phyloP scores from a whole-genome alignment of 306 rosid genomes.

The Fragaria vesca region DNA sequence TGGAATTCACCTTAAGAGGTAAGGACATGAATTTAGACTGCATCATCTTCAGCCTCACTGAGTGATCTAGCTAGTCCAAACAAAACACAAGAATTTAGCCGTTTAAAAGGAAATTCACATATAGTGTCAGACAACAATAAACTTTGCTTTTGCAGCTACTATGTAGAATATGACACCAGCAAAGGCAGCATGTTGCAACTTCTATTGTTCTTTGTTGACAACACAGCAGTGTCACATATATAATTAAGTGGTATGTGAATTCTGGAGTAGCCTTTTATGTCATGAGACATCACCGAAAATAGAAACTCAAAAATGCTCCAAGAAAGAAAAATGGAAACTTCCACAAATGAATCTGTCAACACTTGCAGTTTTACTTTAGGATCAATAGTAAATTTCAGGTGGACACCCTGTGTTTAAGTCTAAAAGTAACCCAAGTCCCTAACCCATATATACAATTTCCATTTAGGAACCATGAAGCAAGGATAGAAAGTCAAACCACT shows the following conservation, averaged over 20 bases:
- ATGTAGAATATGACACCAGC: background rate
- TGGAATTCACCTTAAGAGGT: too few relatives aligned
- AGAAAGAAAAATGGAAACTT: background rate
- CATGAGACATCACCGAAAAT: background rate
- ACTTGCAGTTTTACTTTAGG: too few relatives aligned
- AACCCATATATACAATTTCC: too few relatives aligned
- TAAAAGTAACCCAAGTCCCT: too few relatives aligned
- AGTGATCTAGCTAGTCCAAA: conserved; percentile 56
- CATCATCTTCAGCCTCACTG: conserved; percentile 37
- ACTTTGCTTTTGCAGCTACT: background rate
- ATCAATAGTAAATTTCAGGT: too few relatives aligned
- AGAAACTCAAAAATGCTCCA: background rate
- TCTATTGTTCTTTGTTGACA: background rate
- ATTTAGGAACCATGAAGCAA: too few relatives aligned
- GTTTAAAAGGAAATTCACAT: too few relatives aligned
- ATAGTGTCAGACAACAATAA: too few relatives aligned
- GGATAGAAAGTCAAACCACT: too few relatives aligned
- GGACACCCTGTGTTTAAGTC: too few relatives aligned
- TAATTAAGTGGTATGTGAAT: background rate
- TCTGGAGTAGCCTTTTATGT: background rate
- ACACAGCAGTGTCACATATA: too few relatives aligned
- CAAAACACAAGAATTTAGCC: background rate
- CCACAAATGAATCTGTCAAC: too few relatives aligned
- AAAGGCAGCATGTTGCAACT: background rate
- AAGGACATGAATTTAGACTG: conserved; percentile 24